Conservation (phyloP, 768 basidiomycete species). For the Scleroderma citrinum region DNA sequence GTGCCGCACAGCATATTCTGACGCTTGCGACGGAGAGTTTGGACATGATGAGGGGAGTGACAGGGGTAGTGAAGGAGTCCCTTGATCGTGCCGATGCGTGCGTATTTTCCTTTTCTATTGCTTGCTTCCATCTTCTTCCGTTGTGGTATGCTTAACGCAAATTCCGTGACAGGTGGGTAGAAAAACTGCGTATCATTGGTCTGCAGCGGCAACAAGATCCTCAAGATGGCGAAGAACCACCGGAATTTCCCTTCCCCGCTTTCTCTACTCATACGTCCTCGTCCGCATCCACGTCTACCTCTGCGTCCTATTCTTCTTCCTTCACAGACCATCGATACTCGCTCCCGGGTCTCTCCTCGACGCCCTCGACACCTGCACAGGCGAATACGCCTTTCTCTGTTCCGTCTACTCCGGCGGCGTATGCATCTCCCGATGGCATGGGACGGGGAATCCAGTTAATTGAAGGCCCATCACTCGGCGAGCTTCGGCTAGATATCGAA, state of each 20-base stretch:
- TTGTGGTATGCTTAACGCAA: too few relatives aligned
- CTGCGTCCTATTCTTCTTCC: slow-evolving; percentile 1
- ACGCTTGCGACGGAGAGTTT: slow-evolving; percentile 85
- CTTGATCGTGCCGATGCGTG: slow-evolving; percentile 84
- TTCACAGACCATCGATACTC: slow-evolving; percentile 11
- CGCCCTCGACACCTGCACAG: slow-evolving; percentile 27
- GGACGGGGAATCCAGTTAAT: slow-evolving; percentile 19
- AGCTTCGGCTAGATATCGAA: slow-evolving; percentile 22
- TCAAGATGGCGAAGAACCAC: slow-evolving; percentile 11
- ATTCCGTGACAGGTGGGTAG: slow-evolving; percentile 60
- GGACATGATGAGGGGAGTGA: slow-evolving; percentile 88
- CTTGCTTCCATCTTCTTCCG: neutral
- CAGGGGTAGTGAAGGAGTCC: slow-evolving; percentile 82
- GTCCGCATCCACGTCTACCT: neutral
- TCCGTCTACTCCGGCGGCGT: slow-evolving; percentile 24
- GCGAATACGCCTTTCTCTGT: slow-evolving; percentile 20
- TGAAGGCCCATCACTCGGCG: slow-evolving; percentile 27
- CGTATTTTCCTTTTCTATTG: slow-evolving; percentile 23
- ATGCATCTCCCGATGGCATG: slow-evolving; percentile 22
- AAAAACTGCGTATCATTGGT: slow-evolving; percentile 71
- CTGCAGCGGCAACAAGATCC: slow-evolving; percentile 48
- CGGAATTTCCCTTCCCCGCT: neutral
- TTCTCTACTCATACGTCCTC: neutral
- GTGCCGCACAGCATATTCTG: slow-evolving; percentile 76
- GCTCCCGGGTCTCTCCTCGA: slow-evolving; percentile 25